Evolutionary conservation across 2,329 filamentous ascomycete species (phyloP).

Genomic region (Talaromyces amestolkiae): DNA sequence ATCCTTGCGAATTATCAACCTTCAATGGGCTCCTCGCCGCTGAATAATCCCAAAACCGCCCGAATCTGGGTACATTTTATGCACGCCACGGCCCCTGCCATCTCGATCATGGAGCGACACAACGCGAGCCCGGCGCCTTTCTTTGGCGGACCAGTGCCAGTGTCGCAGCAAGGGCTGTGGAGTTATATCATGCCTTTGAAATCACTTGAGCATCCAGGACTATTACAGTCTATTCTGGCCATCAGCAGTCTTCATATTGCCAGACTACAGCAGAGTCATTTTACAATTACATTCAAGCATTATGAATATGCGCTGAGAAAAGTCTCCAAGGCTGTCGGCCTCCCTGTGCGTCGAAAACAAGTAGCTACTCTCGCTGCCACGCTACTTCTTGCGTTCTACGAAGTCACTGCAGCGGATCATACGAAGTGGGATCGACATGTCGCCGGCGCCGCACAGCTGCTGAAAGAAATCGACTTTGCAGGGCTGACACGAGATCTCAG

Average conservation of each 20-base stretch:
- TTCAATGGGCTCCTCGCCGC: slow-evolving; percentile 64
- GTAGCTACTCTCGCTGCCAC: slow-evolving; percentile 85
- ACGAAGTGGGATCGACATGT: slow-evolving; percentile 94
- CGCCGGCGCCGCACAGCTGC: slow-evolving; percentile 75
- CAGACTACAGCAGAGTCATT: slow-evolving; percentile 69
- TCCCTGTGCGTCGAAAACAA: slow-evolving; percentile 66
- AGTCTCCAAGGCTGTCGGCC: slow-evolving; percentile 71
- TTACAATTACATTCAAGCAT: slow-evolving; percentile 82
- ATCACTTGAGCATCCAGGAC: slow-evolving; percentile 77
- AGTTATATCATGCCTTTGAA: slow-evolving; percentile 78
- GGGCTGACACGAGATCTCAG: slow-evolving; percentile 71
- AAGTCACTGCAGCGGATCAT: slow-evolving; percentile 92
- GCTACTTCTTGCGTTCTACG: slow-evolving; percentile 83
- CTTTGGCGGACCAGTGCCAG: slow-evolving; percentile 62
- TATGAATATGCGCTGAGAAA: slow-evolving; percentile 82
- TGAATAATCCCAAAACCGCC: slow-evolving; percentile 76
- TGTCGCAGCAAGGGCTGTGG: slow-evolving; percentile 59
- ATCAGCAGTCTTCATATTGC: slow-evolving; percentile 84
- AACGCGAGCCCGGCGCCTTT: slow-evolving; percentile 69
- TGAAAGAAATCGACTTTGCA: slow-evolving; percentile 77
- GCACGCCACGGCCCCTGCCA: slow-evolving; percentile 77
- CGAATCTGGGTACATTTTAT: slow-evolving; percentile 90
- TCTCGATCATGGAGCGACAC: slow-evolving; percentile 85
- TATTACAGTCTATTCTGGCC: slow-evolving; percentile 88
- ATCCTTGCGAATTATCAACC: slow-evolving; percentile 65